Base-by-base conservation (phyloP, 2,329 filamentous ascomycete species). In the Phialophora tarda region DNA sequence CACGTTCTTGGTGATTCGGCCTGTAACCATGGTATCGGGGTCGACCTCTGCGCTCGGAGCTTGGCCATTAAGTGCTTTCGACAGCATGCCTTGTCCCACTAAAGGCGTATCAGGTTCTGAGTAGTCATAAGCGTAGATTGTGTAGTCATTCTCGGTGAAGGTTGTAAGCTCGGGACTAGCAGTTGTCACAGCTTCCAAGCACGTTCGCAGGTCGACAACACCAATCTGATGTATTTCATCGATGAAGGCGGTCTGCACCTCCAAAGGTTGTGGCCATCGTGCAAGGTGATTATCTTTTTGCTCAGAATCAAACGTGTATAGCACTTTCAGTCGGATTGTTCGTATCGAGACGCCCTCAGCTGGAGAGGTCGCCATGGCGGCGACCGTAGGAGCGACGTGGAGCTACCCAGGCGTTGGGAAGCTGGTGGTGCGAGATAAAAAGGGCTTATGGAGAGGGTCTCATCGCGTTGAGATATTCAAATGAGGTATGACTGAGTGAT, bases 61-160 rank as follows among this genome's bases (percentile, higher is more conserved):
- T 83, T 62, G 84, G 75, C n/a, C 83, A 83, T 86, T 85, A 54
- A 98, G 83, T 24, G 89, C 88, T 86, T 91, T 90, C 44, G 95
- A 98, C 23, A 99, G 83, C 88, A 98, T 92, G 61, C 96, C 95
- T 78, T 99, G 94, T 24, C 95, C 95, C 26, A 97, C 94, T 63
- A 98, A 84, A 61, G 96, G 95, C 21, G 89, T 92, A 75, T 97
- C 93, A 70, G 91, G 91, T 79, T 99, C 95, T 12, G 95, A 97
- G 78, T 94, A 98, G 78, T 99, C 95, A 81, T 92, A 92, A 32
- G 94, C 93, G 79, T 99, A 99, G 64, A 99, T 89, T n/a, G 93
- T 95, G 80, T 95, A 99, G 80, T 99, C 93, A 78, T 86, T 81
- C 80, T 90, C 84, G 67, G 89, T 76, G 82, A 90, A 83, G 75